Percentiles rank a stretch among this genome's conserved stretches.
Evolutionary conservation across 176 grass and related monocot genomes (phyloP).

Genomic region (barley (Hordeum vulgare)): DNA sequence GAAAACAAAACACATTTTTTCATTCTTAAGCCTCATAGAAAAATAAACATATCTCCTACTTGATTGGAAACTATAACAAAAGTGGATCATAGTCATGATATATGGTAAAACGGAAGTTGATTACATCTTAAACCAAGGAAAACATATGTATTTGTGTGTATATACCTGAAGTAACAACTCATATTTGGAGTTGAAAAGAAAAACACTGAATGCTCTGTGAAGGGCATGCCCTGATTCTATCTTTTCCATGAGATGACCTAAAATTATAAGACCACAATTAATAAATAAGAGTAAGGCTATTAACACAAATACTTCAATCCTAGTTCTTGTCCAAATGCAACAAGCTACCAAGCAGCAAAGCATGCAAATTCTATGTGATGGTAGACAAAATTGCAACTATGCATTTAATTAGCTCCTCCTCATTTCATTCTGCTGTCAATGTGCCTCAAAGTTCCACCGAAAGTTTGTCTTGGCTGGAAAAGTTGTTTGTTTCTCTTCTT

Average conservation of each 20-base stretch:
- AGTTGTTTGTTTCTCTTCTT: not conserved
- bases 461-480: not conserved
- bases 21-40: not conserved
- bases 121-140: not conserved
- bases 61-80: not conserved
- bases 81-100: not conserved
- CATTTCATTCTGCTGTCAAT: not conserved
- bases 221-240: conserved; percentile 71
- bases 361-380: not conserved
- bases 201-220: conserved; percentile 88
- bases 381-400: not conserved
- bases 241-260: conserved; percentile 95
- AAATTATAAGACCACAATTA: conserved; percentile 8
- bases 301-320: not conserved
- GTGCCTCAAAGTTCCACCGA: not conserved
- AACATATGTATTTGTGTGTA: not conserved
- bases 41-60: not conserved
- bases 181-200: conserved; percentile 87
- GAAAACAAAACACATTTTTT: not conserved
- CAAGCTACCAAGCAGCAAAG: not conserved
- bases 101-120: not conserved
- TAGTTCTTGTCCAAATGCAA: not conserved
- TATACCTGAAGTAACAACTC: conserved; percentile 82
- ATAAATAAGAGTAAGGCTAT: not conserved
- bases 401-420: not conserved